These are phyloP conservation scores for Aeminium ludgeri DNA, from an alignment of 495 filamentous ascomycete genomes.

Conservation along the genomic window DNA sequence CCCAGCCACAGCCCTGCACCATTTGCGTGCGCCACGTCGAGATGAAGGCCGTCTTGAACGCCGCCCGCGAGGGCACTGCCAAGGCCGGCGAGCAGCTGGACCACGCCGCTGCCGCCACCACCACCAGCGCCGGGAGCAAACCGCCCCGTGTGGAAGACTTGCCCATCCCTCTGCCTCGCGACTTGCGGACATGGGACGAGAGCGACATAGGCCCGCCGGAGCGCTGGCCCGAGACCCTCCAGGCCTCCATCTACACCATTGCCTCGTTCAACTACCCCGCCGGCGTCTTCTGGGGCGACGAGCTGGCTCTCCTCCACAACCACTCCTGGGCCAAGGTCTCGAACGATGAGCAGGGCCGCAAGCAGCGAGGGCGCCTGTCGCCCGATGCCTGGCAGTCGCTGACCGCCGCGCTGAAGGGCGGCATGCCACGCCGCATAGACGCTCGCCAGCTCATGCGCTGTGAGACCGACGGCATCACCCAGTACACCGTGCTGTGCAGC, in stretches of 20 bases:
- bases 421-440: constrained; percentile 1
- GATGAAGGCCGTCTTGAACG: no score
- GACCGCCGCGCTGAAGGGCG: constrained; percentile 11
- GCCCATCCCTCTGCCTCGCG: background rate
- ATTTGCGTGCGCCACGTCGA: no score
- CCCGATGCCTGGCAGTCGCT: constrained; percentile 12
- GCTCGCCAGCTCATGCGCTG: constrained; percentile 12
- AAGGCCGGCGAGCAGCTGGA: no score
- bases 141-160: background rate
- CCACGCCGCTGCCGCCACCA: no score
- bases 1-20: no score
- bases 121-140: no score
- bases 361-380: constrained; percentile 11
- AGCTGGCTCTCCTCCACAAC: constrained; percentile 19
- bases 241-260: constrained; percentile 15
- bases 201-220: constrained; percentile 16
- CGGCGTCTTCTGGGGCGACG: constrained; percentile 21
- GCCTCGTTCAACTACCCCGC: constrained; percentile 19
- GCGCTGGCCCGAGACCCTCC: constrained; percentile 18
- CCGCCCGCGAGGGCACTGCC: no score
- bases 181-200: background rate
- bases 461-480: constrained; percentile 4
- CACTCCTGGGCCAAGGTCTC: constrained; percentile 17
- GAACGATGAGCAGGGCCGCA: constrained; percentile 4
- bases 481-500: constrained; percentile 17